Conservation (phyloP, 306 rosid genomes). For the Quercus gilva region DNA sequence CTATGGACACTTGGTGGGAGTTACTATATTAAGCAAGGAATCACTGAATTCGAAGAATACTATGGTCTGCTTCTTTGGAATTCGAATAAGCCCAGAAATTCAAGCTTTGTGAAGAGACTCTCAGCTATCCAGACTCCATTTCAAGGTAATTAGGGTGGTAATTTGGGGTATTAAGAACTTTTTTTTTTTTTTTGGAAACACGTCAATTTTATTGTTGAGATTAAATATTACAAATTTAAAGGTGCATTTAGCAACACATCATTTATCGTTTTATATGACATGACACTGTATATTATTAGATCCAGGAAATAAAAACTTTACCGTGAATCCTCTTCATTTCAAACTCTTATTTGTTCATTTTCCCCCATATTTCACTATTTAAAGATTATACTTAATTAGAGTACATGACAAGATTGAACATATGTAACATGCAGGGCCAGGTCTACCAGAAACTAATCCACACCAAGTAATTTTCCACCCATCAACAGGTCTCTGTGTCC, state of each 20-base stretch:
- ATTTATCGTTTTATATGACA: too few relatives aligned
- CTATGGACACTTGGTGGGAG: slow-evolving; percentile 84
- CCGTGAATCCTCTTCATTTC: too few relatives aligned
- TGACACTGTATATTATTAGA: too few relatives aligned
- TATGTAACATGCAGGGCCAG: slow-evolving; percentile 51
- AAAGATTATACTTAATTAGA: too few relatives aligned
- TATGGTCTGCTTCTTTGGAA: slow-evolving; percentile 63
- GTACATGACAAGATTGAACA: too few relatives aligned
- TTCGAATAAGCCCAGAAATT: slow-evolving; percentile 51
- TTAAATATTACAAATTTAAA: too few relatives aligned
- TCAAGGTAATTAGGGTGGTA: slow-evolving; percentile 45
- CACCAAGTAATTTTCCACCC: slow-evolving; percentile 73
- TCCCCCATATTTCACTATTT: too few relatives aligned
- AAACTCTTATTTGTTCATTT: too few relatives aligned
- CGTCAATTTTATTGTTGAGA: neutral
- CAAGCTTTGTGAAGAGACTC: slow-evolving; percentile 45
- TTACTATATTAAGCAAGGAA: slow-evolving; percentile 67
- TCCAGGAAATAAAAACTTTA: too few relatives aligned
- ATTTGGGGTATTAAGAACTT: too few relatives aligned
- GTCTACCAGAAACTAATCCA: slow-evolving; percentile 15
- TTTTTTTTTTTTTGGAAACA: neutral
- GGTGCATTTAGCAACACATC: too few relatives aligned
- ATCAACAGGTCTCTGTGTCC: slow-evolving; percentile 62
- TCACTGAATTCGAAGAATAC: slow-evolving; percentile 64
- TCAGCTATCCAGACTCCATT: slow-evolving; percentile 69